Conservation (phyloP, 768 basidiomycete genomes). For the Pisolithus marmoratus region DNA sequence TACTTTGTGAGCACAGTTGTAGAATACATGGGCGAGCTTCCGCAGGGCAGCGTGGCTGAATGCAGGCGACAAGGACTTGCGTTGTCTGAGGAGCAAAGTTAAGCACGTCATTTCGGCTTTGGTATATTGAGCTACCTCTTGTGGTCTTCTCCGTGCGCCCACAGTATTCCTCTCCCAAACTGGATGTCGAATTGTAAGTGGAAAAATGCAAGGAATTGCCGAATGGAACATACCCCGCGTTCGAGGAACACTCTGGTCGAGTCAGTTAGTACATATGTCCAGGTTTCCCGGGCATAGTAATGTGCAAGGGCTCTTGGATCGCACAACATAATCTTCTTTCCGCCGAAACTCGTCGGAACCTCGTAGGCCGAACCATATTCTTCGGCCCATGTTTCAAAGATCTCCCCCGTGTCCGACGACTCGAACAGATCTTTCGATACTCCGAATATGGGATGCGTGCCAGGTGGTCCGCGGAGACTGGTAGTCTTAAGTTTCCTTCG, state of each 20-base stretch:
- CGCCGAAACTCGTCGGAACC: slow-evolving; percentile 33
- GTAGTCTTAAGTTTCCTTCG: slow-evolving; percentile 22
- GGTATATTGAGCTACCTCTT: slow-evolving; percentile 26
- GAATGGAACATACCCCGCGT: slow-evolving; percentile 15
- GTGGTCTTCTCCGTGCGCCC: slow-evolving; percentile 40
- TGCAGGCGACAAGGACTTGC: slow-evolving; percentile 22
- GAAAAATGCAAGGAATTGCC: background rate
- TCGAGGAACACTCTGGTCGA: slow-evolving; percentile 33
- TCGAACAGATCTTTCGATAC: slow-evolving; percentile 22
- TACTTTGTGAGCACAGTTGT: slow-evolving; percentile 26
- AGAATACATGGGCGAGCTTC: slow-evolving; percentile 18
- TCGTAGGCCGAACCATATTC: slow-evolving; percentile 41
- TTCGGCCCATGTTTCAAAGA: slow-evolving; percentile 40
- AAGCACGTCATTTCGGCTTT: background rate
- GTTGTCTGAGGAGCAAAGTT: slow-evolving; percentile 14
- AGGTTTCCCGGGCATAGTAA: slow-evolving; percentile 45
- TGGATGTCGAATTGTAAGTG: slow-evolving; percentile 1
- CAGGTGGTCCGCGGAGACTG: slow-evolving; percentile 37
- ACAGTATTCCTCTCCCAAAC: slow-evolving; percentile 34
- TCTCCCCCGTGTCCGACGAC: slow-evolving; percentile 23
- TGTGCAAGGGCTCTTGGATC: slow-evolving; percentile 46
- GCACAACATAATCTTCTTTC: slow-evolving; percentile 30
- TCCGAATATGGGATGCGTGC: slow-evolving; percentile 39
- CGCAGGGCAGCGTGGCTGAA: slow-evolving; percentile 23
- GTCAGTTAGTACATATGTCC: slow-evolving; percentile 36